Evolutionary conservation across 2,329 filamentous ascomycete genomes (phyloP).

Genomic region (Cercospora zeae-maydis): DNA sequence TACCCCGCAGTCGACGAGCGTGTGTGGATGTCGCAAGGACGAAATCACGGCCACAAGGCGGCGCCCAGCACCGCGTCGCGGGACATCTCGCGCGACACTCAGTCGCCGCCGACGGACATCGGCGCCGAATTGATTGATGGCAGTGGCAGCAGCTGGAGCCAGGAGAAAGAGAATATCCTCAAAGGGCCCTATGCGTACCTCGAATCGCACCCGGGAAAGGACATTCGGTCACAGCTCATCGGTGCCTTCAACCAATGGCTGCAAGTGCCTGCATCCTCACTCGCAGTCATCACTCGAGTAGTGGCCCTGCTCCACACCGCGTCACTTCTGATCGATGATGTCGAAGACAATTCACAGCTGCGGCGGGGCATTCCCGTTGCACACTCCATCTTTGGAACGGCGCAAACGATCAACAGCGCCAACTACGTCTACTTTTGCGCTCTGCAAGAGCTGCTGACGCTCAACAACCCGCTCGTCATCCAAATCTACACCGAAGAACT

Average conservation of each 20-base stretch:
- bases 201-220: slow-evolving; percentile 74
- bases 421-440: slow-evolving; percentile 87
- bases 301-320: slow-evolving; percentile 84
- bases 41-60: slow-evolving; percentile 26
- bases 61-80: slow-evolving; percentile 27
- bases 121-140: slow-evolving; percentile 40
- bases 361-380: slow-evolving; percentile 78
- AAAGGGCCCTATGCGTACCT: slow-evolving; percentile 79
- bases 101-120: slow-evolving; percentile 22
- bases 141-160: slow-evolving; percentile 57
- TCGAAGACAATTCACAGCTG: slow-evolving; percentile 75
- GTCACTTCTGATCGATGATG: slow-evolving; percentile 80
- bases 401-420: slow-evolving; percentile 85
- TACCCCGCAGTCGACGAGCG: slow-evolving; percentile 29
- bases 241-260: slow-evolving; percentile 78
- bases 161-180: slow-evolving; percentile 73
- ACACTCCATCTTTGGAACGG: slow-evolving; percentile 77
- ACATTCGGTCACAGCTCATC: slow-evolving; percentile 77
- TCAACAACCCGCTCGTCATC: slow-evolving; percentile 65
- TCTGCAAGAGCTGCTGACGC: slow-evolving; percentile 67
- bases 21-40: slow-evolving; percentile 30
- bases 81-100: slow-evolving; percentile 18
- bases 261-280: slow-evolving; percentile 64
- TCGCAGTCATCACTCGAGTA: slow-evolving; percentile 72
- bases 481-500: slow-evolving; percentile 77